Base-by-base conservation (phyloP, 495 filamentous ascomycete genomes). In the Penicillium silybi region DNA sequence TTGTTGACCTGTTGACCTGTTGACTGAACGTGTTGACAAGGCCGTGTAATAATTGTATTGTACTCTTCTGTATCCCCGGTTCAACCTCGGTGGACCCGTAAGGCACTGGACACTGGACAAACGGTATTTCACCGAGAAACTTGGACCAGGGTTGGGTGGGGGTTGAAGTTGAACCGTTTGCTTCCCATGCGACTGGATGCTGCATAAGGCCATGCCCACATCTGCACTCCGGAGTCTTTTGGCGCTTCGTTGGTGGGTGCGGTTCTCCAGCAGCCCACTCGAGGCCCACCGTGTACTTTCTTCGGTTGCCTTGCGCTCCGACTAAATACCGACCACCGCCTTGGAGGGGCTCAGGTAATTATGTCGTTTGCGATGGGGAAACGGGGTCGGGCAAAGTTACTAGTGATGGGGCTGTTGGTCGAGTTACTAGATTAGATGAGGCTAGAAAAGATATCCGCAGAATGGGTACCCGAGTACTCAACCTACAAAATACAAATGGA, bases 181-280 rank as follows among this genome's bases (percentile, higher is more conserved):
- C 45, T 38, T 39, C 27, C 37, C 37, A 39, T 18, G 15, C 17
- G 18, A 42, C 35, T 40, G 13, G 48, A 23, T 35, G 49, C 41
- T 62, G 52, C 49, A 55, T 46, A 51, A 55, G 45, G 20, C 49
- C 26, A 45, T 43, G 45, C 15, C 53, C 53, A 56, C 48, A 48
- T 48, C 51, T 52, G 52, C 41, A 54, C 52, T 49, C 45, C 46
- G 46, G 50, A 53, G 35, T 47, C 44, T 10, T 43, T 42, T 29
- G 44, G 34, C 23, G 23, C 47, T 37, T 50, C 50, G 52, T 48
- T 54, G 45, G 52, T 6, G 45, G 40, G 15, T 6, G 22, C 38
- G 19, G 7, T 46, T 54, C 45, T 48, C 52, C 44, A 54, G 45
- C 34, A 41, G 26, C 47, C 47, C 47, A 32, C 39, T 25, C 20